Evolutionary conservation across 2,329 filamentous ascomycete genomes (phyloP), one percentile per base, ranked within the genome.

Genomic region (Curvularia eragrostidis): DNA sequence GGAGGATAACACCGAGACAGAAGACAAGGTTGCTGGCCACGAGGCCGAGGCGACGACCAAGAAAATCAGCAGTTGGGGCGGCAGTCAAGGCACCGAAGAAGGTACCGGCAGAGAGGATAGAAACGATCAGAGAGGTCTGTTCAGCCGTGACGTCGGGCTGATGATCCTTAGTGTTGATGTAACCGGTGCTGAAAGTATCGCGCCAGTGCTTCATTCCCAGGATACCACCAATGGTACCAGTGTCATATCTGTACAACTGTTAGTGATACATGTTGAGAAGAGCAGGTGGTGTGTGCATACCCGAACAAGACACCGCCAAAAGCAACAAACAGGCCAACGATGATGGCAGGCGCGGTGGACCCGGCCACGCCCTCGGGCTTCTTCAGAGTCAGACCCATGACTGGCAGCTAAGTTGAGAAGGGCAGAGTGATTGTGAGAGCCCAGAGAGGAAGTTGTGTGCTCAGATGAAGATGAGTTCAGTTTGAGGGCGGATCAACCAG

Each of bases 71-170:
- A 5, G 66, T 54, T 18, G 72, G 90, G 5, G 90, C 90, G 34
- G 90, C 86, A 13, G 88, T 77, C 24, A 95, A 81, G 32, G 91
- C 84, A 52, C 91, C 92, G 54, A 91, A 79, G 66, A 91, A 88
- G 24, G 91, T 95, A 48, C 91, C 91, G 36, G 88, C 90, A 59
- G 91, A 95, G 34, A 96, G 83, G 62, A 96, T 94, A 15, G 91
- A 90, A 49, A 95, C 91, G 56, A 93, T 89, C 62, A 89, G 80
- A 24, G 91, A 89, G 24, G 87, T 86, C 75, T 94, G 83, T 3
- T 51, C 50, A n/a, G 75, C 68, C 13, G 70, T 73, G 49, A 77
- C 65, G 58, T 75, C 74, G 3, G 46, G 59, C 5, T 59, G 19
- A 42, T 48, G 78, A 77, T 58, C 89, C 19, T 55, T 73, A 61